Evolutionary conservation across 2,329 filamentous ascomycete genomes (phyloP).

Genomic region (Talaromyces funiculosus): DNA sequence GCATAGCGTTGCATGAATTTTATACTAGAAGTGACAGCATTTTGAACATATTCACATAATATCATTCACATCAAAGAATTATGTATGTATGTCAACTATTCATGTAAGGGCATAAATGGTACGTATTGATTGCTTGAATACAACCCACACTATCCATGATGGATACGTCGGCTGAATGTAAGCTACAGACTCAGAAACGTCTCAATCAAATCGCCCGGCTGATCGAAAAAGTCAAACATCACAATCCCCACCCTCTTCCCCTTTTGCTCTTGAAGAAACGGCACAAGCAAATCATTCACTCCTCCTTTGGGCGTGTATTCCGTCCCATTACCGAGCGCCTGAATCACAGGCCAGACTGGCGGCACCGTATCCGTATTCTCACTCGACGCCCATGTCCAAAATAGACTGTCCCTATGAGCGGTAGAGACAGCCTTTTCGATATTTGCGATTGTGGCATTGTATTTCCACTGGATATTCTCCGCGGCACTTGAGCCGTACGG

Average conservation of each 20-base stretch:
- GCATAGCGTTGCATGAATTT: background rate
- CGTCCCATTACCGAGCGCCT: slow-evolving; percentile 39
- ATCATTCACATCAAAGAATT: too few relatives aligned
- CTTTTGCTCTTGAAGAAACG: slow-evolving; percentile 31
- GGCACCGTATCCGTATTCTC: slow-evolving; percentile 38
- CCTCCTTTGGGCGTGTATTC: slow-evolving; percentile 36
- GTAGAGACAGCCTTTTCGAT: slow-evolving; percentile 33
- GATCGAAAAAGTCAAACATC: slow-evolving; percentile 50
- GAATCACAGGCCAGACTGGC: slow-evolving; percentile 39
- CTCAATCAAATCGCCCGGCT: slow-evolving; percentile 38
- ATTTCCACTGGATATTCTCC: slow-evolving; percentile 42
- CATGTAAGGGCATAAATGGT: too few relatives aligned
- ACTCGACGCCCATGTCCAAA: slow-evolving; percentile 46
- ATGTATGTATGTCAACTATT: too few relatives aligned
- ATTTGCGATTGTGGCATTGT: slow-evolving; percentile 39
- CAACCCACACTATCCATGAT: too few relatives aligned
- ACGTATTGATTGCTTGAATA: background rate
- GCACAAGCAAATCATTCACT: slow-evolving; percentile 42
- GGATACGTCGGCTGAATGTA: background rate
- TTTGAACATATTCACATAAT: background rate
- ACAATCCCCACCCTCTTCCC: slow-evolving; percentile 48
- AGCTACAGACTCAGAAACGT: slow-evolving; percentile 29
- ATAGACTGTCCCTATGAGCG: slow-evolving; percentile 34
- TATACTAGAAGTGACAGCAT: background rate
- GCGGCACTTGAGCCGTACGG: slow-evolving; percentile 25